Conservation (phyloP, 169 alveolate species). For the Pseudocohnilembus persalinus region DNA sequence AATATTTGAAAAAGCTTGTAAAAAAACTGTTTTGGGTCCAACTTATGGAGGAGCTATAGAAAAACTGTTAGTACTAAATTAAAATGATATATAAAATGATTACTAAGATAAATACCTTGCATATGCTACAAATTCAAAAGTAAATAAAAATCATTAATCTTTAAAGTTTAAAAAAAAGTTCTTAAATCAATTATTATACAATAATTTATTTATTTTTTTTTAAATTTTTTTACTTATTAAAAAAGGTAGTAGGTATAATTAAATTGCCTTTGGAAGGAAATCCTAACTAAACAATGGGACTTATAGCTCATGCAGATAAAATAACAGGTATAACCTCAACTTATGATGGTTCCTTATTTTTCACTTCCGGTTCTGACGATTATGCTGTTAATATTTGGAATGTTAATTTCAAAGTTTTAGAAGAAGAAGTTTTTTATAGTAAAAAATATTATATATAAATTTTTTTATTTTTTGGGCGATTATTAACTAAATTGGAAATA, state of each 20-base stretch:
- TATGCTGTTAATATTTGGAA: slow-evolving; percentile 88
- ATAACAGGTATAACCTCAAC: slow-evolving; percentile 79
- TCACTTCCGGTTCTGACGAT: slow-evolving; percentile 90
- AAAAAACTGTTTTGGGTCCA: slow-evolving; percentile 87
- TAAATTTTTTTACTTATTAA: no score
- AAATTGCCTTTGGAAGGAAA: slow-evolving; percentile 89
- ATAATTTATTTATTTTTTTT: no score
- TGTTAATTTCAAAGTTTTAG: slow-evolving; percentile 82
- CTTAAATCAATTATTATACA: no score
- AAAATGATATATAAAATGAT: slow-evolving; percentile 44
- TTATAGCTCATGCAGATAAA: slow-evolving; percentile 86
- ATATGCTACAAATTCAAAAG: slow-evolving; percentile 79
- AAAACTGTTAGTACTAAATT: slow-evolving; percentile 51
- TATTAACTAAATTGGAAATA: no score
- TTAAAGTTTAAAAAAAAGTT: no score
- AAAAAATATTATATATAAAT: slow-evolving; percentile 66
- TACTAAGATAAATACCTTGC: slow-evolving; percentile 74
- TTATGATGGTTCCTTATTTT: slow-evolving; percentile 77
- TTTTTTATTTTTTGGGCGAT: no score
- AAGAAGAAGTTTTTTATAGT: slow-evolving; percentile 69
- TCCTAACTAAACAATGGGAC: slow-evolving; percentile 88
- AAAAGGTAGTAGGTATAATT: slow-evolving; percentile 71
- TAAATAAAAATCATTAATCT: slow-evolving; percentile 10
- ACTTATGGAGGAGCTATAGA: slow-evolving; percentile 85
- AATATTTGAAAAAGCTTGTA: slow-evolving; percentile 42